Evolutionary conservation across 2,329 filamentous ascomycete genomes (phyloP), one percentile per base, ranked within the genome.

Genomic region (Knoxdaviesia proteae): DNA sequence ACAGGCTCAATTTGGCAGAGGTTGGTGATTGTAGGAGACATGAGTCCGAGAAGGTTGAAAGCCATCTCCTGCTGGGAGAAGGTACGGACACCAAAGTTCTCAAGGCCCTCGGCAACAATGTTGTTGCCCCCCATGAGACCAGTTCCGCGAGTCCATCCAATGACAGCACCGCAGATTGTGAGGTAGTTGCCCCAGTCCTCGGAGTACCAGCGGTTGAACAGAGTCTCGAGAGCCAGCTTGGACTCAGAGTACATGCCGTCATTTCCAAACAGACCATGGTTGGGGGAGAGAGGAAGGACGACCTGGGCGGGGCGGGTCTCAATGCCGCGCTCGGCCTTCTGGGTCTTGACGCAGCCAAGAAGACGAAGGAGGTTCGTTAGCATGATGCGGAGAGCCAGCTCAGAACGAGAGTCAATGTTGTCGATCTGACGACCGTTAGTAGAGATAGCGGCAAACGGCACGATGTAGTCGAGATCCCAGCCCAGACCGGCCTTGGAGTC

Each of bases 51-150:
- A 50, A 98, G 64, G 63, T 98, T 98, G 71, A 98, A 98, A 10
- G 90, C 90, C 90, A 98, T 98, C 62, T 98, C 90, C 59, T 94
- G 86, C 64, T 96, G 90, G 7, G 88, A 96, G 69, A 98, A 98
- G 4, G 90, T 98, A 53, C 90, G 86, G 31, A 96, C 90, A 53
- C 90, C 90, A 50, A 92, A 90, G 53, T 83, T 84, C 67, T 98
- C 90, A 44, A 98, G 84, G 46, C 88, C 90, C 59, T 96, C 88
- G 34, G 90, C 90, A 49, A 96, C 87, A 52, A 96, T 77, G 61
- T 98, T 96, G 70, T 96, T 96, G 55, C 82, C 87, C 50, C 81
- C 83, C 88, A 98, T 98, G 53, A 98, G 76, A 57, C 90, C 90
- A 48, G 90, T 98, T 50, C 88, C 90, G 64, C 90, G 88, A 52